Base-by-base conservation (phyloP, 2,329 filamentous ascomycete species). In the Clonostachys rosea region DNA sequence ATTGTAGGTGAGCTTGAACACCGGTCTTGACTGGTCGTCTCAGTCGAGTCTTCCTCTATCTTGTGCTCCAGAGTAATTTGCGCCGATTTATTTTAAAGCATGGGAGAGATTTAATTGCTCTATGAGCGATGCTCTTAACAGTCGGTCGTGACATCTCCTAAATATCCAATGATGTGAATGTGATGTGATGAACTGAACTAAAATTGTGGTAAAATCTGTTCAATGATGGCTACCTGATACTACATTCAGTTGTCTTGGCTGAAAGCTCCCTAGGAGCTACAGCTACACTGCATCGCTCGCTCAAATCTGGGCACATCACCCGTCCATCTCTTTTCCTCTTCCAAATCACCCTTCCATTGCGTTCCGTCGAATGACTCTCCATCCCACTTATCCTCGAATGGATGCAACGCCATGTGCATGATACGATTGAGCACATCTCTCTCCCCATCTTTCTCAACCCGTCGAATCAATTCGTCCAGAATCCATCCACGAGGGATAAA, bases 401-500 rank as follows among this genome's bases (percentile, higher is more conserved):
- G 94, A 57, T 89, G 75, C 39, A 92, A 69, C 3, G 84, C 81
- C 84, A 97, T 87, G 41, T 89, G 81, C 85, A 95, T 89, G 20
- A 94, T 76, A 33, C 85, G 76, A 12, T 80, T 74, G 41, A 99
- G 65, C 35, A 97, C 84, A 9, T 91, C 85, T 47, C 89, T 76
- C 59, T 99, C 91, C 3, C 84, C 82, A 45, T 85, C 83, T 62
- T 89, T 89, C 66, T 97, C 90, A 0, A 97, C 91, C 10, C 89
- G 80, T 42, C 87, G 81, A 54, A 99, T 97, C 13, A 99, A 65
- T 66, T 99, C 94, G 62, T 97, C 92, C 17, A 99, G 74, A 45
- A 99, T 81, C 91, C 92, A 99, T 16, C 87, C 85, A 42, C 91
- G 81, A 1, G 94, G 90, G 1, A 96, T 75, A 59, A 99, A 99